phyloP scores from a whole-genome alignment of 1,139 yeast species.

The Pichia sp. region DNA sequence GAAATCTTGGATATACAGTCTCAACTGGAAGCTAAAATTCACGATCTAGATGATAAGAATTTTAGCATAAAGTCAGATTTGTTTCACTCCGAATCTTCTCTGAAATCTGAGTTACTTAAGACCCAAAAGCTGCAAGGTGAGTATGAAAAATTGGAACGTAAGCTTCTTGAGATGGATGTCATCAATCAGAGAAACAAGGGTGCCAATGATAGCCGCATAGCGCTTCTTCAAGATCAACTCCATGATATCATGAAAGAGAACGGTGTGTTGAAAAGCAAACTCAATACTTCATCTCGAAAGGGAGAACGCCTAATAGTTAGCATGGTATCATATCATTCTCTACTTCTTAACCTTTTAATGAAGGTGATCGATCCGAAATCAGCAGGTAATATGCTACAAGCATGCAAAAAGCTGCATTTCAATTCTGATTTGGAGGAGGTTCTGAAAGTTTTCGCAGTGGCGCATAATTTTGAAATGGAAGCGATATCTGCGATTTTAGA shows the following conservation, averaged over 20 bases:
- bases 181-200: no score
- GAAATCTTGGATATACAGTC: slow-evolving; percentile 40
- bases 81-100: no score
- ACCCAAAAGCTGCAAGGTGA: no score
- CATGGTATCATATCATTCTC: slow-evolving; percentile 3
- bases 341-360: slow-evolving; percentile 3
- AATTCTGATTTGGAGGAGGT: background rate
- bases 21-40: background rate
- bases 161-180: no score
- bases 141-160: no score
- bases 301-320: background rate
- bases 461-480: slow-evolving; percentile 23
- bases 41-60: background rate
- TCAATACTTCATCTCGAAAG: no score
- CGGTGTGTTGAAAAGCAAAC: no score
- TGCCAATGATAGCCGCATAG: no score
- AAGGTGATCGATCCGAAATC: slow-evolving; percentile 8
- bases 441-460: slow-evolving; percentile 30
- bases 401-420: slow-evolving; percentile 2
- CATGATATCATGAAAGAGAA: no score
- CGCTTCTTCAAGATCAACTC: no score
- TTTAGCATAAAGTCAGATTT: no score
- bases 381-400: slow-evolving; percentile 4
- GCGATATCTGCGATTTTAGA: slow-evolving; percentile 9
- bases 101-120: no score